Conservation (phyloP, 257 asterid genomes). For the Jaltomata sinuosa region DNA sequence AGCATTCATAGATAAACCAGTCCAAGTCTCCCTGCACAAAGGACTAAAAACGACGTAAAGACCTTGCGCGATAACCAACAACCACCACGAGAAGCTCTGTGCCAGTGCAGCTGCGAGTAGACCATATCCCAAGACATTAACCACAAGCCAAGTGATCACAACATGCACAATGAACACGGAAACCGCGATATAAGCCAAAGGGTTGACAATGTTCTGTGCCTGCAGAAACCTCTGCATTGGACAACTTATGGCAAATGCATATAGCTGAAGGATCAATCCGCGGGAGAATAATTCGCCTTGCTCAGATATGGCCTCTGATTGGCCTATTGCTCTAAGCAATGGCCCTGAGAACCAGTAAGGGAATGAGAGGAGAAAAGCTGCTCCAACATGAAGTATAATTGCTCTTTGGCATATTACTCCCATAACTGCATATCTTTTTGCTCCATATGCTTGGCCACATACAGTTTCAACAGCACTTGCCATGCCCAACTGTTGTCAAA, state of each 20-base stretch:
- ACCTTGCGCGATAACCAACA: slow-evolving; percentile 16
- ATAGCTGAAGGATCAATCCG: slow-evolving; percentile 14
- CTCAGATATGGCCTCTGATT: slow-evolving; percentile 15
- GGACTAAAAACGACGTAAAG: slow-evolving; percentile 15
- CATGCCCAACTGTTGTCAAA: slow-evolving; percentile 19
- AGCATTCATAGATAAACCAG: slow-evolving; percentile 15
- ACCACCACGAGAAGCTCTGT: slow-evolving; percentile 24
- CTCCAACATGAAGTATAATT: slow-evolving; percentile 11
- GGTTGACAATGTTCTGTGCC: slow-evolving; percentile 28
- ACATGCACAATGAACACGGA: slow-evolving; percentile 15
- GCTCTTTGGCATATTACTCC: slow-evolving; percentile 29
- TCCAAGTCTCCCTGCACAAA: slow-evolving; percentile 21
- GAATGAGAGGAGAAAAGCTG: slow-evolving; percentile 13
- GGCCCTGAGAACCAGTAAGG: slow-evolving; percentile 18
- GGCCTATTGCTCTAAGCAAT: slow-evolving; percentile 16
- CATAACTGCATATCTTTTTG: slow-evolving; percentile 18
- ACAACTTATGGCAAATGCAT: slow-evolving; percentile 26
- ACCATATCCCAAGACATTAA: slow-evolving; percentile 12
- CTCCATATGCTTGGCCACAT: slow-evolving; percentile 30
- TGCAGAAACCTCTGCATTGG: slow-evolving; percentile 28
- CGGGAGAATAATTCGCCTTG: slow-evolving; percentile 14
- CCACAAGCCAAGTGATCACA: slow-evolving; percentile 18
- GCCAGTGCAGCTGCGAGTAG: slow-evolving; percentile 17
- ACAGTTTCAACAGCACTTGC: slow-evolving; percentile 29
- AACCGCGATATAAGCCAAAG: slow-evolving; percentile 19